A percentile compares a stretch with the other conserved stretches of the same genome.
Evolutionary conservation across 257 asterid genomes (phyloP).

Genomic region (Solanum sejunctum): DNA sequence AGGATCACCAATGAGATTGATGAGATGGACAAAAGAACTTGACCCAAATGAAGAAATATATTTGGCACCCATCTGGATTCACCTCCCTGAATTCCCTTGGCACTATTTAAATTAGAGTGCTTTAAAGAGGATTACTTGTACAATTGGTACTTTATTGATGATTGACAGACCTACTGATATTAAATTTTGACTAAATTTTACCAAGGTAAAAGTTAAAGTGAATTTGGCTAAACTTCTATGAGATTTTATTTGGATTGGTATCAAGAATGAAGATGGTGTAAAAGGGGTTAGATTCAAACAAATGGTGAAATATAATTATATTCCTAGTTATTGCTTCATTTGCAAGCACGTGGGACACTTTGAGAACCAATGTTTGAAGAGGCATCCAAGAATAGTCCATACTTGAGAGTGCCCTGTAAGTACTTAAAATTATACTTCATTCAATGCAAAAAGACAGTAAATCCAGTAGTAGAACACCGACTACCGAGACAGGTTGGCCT

Average conservation of each 20-base stretch:
- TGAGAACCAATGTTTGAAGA: background rate
- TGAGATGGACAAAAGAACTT: background rate
- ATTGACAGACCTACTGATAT: background rate
- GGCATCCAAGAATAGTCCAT: background rate
- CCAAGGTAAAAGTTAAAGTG: background rate
- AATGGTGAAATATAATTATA: background rate
- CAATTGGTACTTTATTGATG: background rate
- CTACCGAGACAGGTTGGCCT: too few species aligned
- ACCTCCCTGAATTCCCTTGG: background rate
- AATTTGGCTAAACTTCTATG: background rate
- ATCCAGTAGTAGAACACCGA: too few species aligned
- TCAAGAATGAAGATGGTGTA: background rate
- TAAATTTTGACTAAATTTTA: background rate
- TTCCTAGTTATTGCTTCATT: background rate
- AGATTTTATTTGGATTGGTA: background rate
- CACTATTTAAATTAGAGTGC: background rate
- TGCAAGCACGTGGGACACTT: background rate
- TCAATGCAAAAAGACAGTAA: too few species aligned
- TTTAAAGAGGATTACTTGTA: background rate
- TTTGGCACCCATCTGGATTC: background rate
- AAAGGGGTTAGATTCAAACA: background rate
- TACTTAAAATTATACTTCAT: too few species aligned
- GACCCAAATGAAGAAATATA: background rate
- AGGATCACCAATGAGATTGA: background rate
- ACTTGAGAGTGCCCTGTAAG: too few species aligned